These are phyloP conservation scores for Saccharomyces pastorianus DNA, from an alignment of 1,139 yeast genomes.

Conservation along the genomic window DNA sequence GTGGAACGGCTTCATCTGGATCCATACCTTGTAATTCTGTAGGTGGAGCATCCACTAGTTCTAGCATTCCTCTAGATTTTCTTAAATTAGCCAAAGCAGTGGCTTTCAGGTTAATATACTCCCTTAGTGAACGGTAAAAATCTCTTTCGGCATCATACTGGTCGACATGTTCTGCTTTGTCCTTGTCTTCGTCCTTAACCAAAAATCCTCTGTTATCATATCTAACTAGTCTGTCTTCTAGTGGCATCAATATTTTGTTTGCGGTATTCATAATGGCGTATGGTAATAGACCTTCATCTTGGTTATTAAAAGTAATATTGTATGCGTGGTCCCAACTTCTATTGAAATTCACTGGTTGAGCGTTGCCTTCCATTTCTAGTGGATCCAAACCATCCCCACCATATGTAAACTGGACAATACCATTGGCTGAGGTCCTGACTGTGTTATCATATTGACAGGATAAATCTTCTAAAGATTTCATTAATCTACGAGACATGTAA, in stretches of 20 bases:
- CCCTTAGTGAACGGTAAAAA: constrained; percentile 67
- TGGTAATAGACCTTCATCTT: constrained; percentile 59
- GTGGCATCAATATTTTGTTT: constrained; percentile 50
- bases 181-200: constrained; percentile 38
- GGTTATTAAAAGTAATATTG: constrained; percentile 55
- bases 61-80: constrained; percentile 43
- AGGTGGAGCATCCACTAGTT: constrained; percentile 39
- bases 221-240: constrained; percentile 53
- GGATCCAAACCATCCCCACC: constrained; percentile 99
- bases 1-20: constrained; percentile 39
- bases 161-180: constrained; percentile 57
- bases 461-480: constrained; percentile 95
- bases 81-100: constrained; percentile 49
- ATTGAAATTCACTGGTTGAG: constrained; percentile 85
- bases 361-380: constrained; percentile 98
- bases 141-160: constrained; percentile 80
- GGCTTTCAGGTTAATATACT: constrained; percentile 53
- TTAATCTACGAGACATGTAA: constrained; percentile 96
- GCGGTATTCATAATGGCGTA: constrained; percentile 54
- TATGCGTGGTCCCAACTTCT: constrained; percentile 93
- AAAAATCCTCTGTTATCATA: constrained; percentile 66
- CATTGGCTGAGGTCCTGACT: constrained; percentile 89
- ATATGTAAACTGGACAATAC: constrained; percentile 94
- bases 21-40: constrained; percentile 37
- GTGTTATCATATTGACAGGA: constrained; percentile 91